Evolutionary conservation across 2,329 filamentous ascomycete genomes (phyloP).

Genomic region (Pseudomassariella vexata): DNA sequence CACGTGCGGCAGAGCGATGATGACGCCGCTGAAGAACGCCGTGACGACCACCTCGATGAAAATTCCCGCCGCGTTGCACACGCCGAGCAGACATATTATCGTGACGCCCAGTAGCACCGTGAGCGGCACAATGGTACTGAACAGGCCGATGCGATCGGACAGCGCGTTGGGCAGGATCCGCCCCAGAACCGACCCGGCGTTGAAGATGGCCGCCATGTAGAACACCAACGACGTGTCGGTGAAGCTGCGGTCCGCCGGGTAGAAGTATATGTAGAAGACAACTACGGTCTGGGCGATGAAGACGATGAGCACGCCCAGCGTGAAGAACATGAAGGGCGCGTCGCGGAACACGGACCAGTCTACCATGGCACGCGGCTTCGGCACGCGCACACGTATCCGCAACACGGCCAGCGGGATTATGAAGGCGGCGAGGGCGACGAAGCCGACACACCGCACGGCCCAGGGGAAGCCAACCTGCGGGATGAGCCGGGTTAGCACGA

Average conservation of each 20-base stretch:
- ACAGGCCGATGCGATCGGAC: constrained; percentile 29
- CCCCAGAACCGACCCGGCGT: constrained; percentile 33
- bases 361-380: constrained; percentile 27
- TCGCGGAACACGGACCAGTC: constrained; percentile 33
- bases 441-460: constrained; percentile 19
- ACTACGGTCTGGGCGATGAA: constrained; percentile 34
- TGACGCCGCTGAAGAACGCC: constrained; percentile 35
- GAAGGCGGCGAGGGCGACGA: constrained; percentile 21
- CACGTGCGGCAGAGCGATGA: constrained; percentile 34
- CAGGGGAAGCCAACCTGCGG: constrained; percentile 18
- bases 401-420: constrained; percentile 18
- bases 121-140: constrained; percentile 27
- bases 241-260: constrained; percentile 21
- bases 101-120: constrained; percentile 25
- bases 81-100: constrained; percentile 29
- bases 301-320: constrained; percentile 23
- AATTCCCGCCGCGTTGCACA: constrained; percentile 20
- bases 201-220: constrained; percentile 35
- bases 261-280: constrained; percentile 34
- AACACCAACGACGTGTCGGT: constrained; percentile 27
- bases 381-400: constrained; percentile 27
- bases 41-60: constrained; percentile 29
- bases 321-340: constrained; percentile 28
- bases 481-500: constrained; percentile 18
- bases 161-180: constrained; percentile 30